Conservation (phyloP, 257 asterid species). For the Rubia yunnanensis region DNA sequence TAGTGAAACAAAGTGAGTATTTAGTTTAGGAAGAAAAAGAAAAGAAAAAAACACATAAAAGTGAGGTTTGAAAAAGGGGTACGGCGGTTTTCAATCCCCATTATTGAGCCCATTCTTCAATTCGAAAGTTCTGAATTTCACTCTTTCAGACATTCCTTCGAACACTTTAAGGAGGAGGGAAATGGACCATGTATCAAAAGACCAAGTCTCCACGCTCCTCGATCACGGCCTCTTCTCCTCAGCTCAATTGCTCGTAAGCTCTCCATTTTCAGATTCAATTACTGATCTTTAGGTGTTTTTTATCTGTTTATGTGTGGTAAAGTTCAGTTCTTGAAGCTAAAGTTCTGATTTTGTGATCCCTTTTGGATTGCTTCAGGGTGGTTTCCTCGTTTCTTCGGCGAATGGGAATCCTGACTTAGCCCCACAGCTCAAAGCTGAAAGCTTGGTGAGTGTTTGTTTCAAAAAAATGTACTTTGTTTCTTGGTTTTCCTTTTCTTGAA, state of each 20-base stretch:
- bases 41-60: background rate
- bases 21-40: too few relatives aligned
- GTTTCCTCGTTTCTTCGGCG: conserved; percentile 78
- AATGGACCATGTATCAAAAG: conserved; percentile 46
- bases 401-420: conserved; percentile 58
- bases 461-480: background rate
- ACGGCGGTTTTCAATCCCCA: background rate
- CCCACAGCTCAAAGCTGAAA: conserved; percentile 82
- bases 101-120: background rate
- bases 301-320: too few relatives aligned
- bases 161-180: background rate
- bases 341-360: background rate
- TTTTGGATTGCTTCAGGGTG: conserved; percentile 44
- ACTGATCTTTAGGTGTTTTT: background rate
- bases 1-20: too few relatives aligned
- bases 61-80: background rate
- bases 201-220: conserved; percentile 56
- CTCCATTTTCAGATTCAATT: background rate
- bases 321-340: background rate
- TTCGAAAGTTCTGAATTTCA: background rate
- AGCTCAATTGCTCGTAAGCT: conserved; percentile 70
- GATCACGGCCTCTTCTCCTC: conserved; percentile 82
- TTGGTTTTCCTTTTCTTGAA: conserved; percentile 13
- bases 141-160: background rate
- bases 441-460: conserved; percentile 44